Base-by-base conservation (phyloP, 306 rosid genomes). In the Ceratonia siliqua region DNA sequence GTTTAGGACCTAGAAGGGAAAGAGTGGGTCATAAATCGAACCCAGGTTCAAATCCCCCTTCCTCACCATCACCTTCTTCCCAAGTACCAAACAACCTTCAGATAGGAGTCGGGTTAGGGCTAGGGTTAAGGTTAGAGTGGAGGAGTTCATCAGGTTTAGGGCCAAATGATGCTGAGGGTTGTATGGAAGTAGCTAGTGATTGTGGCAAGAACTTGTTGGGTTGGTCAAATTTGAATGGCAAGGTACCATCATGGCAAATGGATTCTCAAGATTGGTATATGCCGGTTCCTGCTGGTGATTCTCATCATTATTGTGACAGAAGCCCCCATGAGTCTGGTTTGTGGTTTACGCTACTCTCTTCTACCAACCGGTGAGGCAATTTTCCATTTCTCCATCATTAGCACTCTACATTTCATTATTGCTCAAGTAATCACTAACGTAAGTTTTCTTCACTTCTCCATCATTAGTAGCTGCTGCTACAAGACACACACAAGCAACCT, bases 341-440 rank as follows among this genome's bases (percentile, higher is more conserved):
- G 75, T 89, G 93, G 93, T 89, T 89, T 32, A 75, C 90, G 33
- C 89, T 89, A 25, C 79, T 38, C 30, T 76, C 91, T 42, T 82
- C 82, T 72, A 70, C 88, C 82, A 84, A 89, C 81, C 84, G 83
- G 93, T 89, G 56, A 86, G 88, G 33, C 20, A 42, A 17, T 27
- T 56, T 65, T 61, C 61, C 11, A 38, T 30, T 18, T 43, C 5
- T 56, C 24, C 20, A 72, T 72, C 55, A 70, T 38, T 36, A 35
- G 32, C 32, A 28, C 4, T 2, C 2, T 4, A 28, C 32, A 28
- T 4, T 28, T n/a, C 24, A 61, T 61, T 33, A 24, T 17, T 61
- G 14, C 42, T 7, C 36, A n/a, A 18, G 20, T 14, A 24, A 54
- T 17, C 6, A 45, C 20, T 14, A 56, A 13, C 38, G 7, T 3